Conservation (phyloP, 1,284 basidiomycete species). For the Cutaneotrichosporon daszewskae region DNA sequence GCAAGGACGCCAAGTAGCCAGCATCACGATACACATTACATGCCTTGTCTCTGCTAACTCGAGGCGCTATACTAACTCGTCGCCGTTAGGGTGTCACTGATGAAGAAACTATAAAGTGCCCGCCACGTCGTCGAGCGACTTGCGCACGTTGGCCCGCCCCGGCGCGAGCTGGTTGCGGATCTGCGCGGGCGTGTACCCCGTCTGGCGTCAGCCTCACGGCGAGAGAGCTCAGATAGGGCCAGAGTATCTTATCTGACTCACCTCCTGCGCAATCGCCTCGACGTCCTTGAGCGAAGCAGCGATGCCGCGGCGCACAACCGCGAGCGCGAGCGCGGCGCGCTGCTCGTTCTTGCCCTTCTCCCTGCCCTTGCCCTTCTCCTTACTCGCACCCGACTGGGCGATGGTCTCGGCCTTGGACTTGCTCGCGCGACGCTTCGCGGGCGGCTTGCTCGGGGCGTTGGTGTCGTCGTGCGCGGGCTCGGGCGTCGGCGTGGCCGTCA, state of each 20-base stretch:
- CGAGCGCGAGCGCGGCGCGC: not conserved
- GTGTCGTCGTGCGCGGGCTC: too few species aligned
- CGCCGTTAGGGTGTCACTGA: too few species aligned
- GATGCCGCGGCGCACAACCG: slow-evolving; percentile 11
- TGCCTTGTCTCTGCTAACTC: not conserved
- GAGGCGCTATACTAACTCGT: too few species aligned
- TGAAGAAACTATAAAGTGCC: too few species aligned
- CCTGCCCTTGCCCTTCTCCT: too few species aligned
- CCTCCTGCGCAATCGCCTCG: slow-evolving; percentile 16
- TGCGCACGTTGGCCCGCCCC: slow-evolving; percentile 26
- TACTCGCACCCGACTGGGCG: too few species aligned
- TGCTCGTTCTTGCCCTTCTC: too few species aligned
- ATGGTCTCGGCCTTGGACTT: too few species aligned
- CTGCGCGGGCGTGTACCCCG: slow-evolving; percentile 28
- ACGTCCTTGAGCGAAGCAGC: slow-evolving; percentile 13
- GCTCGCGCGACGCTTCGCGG: too few species aligned
- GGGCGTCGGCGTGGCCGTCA: too few species aligned
- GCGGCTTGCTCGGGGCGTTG: too few species aligned
- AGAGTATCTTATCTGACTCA: slow-evolving; percentile 12
- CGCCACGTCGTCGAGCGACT: slow-evolving; percentile 1
- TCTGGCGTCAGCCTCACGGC: slow-evolving; percentile 14
- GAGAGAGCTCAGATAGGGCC: not conserved
- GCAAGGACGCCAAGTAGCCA: slow-evolving; percentile 6
- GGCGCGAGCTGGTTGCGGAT: slow-evolving; percentile 27
- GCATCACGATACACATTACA: not conserved